Percentiles rank a stretch among this genome's conserved stretches.
These are phyloP conservation scores for Salix suchowensis DNA, from an alignment of 345 rosid genomes.

Conservation along the genomic window DNA sequence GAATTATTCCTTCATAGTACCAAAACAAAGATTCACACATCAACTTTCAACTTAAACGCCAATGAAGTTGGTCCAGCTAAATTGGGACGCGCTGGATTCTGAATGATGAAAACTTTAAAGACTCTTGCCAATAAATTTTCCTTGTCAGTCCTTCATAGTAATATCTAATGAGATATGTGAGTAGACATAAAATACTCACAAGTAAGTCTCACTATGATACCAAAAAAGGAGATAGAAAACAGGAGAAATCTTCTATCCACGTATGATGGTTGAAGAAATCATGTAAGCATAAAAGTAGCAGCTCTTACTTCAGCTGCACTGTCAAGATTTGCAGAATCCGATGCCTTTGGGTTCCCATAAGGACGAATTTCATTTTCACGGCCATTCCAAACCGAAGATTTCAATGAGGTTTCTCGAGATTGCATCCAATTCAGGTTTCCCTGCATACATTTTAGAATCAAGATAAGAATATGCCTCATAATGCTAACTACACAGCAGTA, in stretches of 20 bases:
- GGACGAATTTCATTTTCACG: conserved; percentile 97
- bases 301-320: conserved; percentile 89
- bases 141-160: neutral
- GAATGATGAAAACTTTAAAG: neutral
- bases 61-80: neutral
- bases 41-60: neutral
- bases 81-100: neutral
- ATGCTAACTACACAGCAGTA: neutral
- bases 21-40: neutral
- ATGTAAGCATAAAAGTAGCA: conserved; percentile 4
- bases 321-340: conserved; percentile 97
- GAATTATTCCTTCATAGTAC: neutral
- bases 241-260: neutral
- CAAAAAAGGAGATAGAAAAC: neutral
- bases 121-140: neutral
- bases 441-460: conserved; percentile 35
- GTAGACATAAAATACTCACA: neutral
- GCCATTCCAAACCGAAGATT: conserved; percentile 90
- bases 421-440: conserved; percentile 99
- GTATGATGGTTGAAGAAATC: neutral
- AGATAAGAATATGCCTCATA: conserved; percentile 4
- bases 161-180: neutral
- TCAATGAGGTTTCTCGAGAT: conserved; percentile 86
- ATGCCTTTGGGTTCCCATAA: conserved; percentile 87
- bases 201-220: neutral